Evolutionary conservation across 1,139 yeast species (phyloP), one percentile per base, ranked within the genome.

Genomic region (Candida gigantensis): DNA sequence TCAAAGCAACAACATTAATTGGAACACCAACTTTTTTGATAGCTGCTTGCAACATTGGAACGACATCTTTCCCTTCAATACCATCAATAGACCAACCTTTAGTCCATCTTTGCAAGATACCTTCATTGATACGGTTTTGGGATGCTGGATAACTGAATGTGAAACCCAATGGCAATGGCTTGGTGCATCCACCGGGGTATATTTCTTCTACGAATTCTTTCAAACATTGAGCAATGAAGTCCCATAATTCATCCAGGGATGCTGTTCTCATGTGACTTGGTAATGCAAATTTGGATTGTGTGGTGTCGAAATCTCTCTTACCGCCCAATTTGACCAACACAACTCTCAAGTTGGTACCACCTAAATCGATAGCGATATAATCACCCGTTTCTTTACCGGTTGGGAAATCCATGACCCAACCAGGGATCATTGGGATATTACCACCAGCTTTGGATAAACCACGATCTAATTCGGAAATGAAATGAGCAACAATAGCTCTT

Each of bases 11-110:
- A 39, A 90, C 94, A 35, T 80, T 73, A 53, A 90, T 84, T 47
- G 97, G 96, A 37, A 88, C 79, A 16, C 74, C 62, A 46, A 72
- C 63, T 52, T 74, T 74, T 47, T 77, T 68, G 48, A 92, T 72
- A 31, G 95, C 87, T 7, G 67, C 68, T 65, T 85, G 95, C 53
- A 92, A 77, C 84, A 90, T 73, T 45, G 96, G 95, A 36, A 85
- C 96, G 39, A 92, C 97, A 57, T 92, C 96, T 39, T 85, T 75
- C 44, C 97, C 97, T 70, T 92, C 98, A 37, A 92, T 97, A 44
- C 84, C 89, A 40, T 79, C 84, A 53, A 92, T 88, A 61, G 92
- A 96, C 65, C 87, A 92, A 47, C 98, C 98, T 72, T 92, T 92
- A 44, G 98, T 92, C 98, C 98, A 92, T 64, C 94, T 79, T 72